Evolutionary conservation across 2,329 filamentous ascomycete genomes (phyloP).

Genomic region (Venturia carpophila): DNA sequence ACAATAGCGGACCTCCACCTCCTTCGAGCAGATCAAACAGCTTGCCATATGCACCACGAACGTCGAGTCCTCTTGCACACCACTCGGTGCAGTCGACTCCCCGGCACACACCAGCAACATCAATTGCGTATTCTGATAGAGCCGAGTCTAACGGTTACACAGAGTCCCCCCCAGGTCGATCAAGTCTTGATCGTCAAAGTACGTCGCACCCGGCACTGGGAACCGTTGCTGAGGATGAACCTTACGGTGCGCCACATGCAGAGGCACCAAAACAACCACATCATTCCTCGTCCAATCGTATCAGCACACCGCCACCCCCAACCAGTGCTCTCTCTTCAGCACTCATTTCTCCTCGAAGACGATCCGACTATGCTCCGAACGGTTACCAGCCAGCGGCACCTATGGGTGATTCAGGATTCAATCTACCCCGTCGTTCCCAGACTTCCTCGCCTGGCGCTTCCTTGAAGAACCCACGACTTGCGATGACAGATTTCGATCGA

Average conservation of each 20-base stretch:
- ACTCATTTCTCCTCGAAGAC: constrained; percentile 35
- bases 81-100: constrained; percentile 29
- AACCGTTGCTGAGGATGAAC: constrained; percentile 15
- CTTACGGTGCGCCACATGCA: background rate
- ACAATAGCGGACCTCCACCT: constrained; percentile 25
- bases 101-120: constrained; percentile 4
- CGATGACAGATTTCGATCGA: constrained; percentile 21
- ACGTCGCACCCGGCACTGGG: constrained; percentile 13
- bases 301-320: constrained; percentile 22
- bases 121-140: background rate
- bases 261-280: background rate
- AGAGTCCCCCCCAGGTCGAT: background rate
- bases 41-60: constrained; percentile 49
- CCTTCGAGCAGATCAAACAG: constrained; percentile 26
- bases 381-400: constrained; percentile 7
- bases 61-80: constrained; percentile 56
- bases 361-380: constrained; percentile 17
- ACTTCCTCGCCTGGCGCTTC: constrained; percentile 53
- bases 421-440: constrained; percentile 43
- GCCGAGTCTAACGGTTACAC: background rate
- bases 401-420: constrained; percentile 20
- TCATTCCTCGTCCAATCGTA: background rate
- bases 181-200: background rate
- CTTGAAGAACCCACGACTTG: constrained; percentile 41
- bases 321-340: constrained; percentile 29